Evolutionary conservation across 2,329 filamentous ascomycete species (phyloP), one percentile per base, ranked within the genome.

Genomic region (Magnaporthales sp.): DNA sequence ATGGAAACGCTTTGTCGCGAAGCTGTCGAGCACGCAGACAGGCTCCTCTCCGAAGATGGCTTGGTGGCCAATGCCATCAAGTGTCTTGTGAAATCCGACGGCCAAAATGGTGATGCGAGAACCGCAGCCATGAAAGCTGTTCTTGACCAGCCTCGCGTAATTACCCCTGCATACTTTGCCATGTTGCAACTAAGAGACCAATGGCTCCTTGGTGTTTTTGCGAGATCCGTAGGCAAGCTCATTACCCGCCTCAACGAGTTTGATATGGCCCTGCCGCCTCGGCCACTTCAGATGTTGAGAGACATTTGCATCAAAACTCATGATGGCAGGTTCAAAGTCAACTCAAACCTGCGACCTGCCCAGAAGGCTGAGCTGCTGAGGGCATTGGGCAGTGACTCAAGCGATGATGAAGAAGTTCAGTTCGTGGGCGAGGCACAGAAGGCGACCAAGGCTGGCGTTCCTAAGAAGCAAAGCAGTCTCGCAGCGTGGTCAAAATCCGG

Each of bases 1-100:
- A 93, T 99, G 91, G 89, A 93, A 72, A 89, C 97, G 67, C 97
- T 98, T 73, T 97, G 93, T 74, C 89, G 95, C 70, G 92, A 97
- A 74, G 91, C 91, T 15, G 99, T 99, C 86, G 92, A 98, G 72
- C 91, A 97, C 73, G 93, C 94, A 0, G 91, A 96, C 73, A 84
- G 86, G 46, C 83, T 97, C 1, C 91, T 98, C 73, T 89, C 91
- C 56, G 89, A 97, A 71, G 95, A 96, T 75, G 89, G 88, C 64
- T 85, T 97, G 67, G 88, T 99, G 69, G 87, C 91, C 2, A 90
- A 89, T 62, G 90, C 91, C 13, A 76, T 93, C 51, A 63, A 67
- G 62, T 26, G 22, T 15, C 54, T 58, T 13, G 54, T 58, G 54
- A 67, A 62, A 22, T 68, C 66, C 65, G 67, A 67, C 15, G 67